These are phyloP conservation scores for Penicillium verrucosum DNA, from an alignment of 2,329 filamentous ascomycete genomes.

Conservation along the genomic window DNA sequence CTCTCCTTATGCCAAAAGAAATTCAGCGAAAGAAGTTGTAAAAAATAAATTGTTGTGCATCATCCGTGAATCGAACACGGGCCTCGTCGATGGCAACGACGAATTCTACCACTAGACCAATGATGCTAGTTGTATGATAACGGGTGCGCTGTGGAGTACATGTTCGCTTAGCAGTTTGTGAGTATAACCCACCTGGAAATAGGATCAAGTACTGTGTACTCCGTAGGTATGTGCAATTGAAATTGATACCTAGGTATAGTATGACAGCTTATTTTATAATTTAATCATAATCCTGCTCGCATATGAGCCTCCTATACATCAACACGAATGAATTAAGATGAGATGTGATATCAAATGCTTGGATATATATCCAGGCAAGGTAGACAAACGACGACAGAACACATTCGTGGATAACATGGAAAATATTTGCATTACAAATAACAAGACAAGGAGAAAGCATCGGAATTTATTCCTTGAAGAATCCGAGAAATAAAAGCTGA, in stretches of 20 bases:
- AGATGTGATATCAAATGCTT: no score
- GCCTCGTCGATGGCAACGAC: slow-evolving; percentile 44
- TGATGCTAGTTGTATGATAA: slow-evolving; percentile 29
- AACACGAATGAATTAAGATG: background rate
- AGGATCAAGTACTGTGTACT: background rate
- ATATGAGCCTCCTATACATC: background rate
- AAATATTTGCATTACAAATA: background rate
- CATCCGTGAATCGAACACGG: slow-evolving; percentile 49
- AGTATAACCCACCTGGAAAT: background rate
- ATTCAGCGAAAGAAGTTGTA: background rate
- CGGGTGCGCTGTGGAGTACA: accelerated
- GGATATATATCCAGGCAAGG: background rate
- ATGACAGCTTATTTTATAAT: no score
- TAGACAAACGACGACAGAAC: background rate
- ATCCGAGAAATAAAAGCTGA: background rate
- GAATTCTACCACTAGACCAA: slow-evolving; percentile 44
- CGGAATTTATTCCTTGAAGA: background rate
- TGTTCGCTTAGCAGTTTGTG: background rate
- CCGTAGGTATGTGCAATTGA: background rate
- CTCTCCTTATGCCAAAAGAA: background rate
- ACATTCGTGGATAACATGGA: background rate
- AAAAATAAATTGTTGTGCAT: slow-evolving; percentile 33
- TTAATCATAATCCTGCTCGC: background rate
- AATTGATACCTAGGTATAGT: background rate
- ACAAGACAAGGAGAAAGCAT: background rate